Conservation (phyloP, 176 grass and related monocot genomes). For the Pontederia crassipes region DNA sequence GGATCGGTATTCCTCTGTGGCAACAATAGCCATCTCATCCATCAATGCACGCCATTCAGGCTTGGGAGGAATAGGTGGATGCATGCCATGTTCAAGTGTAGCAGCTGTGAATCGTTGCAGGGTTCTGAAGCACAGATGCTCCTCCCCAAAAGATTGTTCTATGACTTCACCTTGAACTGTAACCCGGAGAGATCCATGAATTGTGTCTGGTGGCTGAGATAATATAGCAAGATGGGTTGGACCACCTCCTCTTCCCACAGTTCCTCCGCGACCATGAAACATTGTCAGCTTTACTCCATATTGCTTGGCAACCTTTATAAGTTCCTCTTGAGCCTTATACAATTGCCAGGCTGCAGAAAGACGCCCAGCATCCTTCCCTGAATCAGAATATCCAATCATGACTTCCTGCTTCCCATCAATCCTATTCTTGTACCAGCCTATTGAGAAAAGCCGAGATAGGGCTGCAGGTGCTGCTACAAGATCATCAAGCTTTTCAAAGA, state of each 20-base stretch:
- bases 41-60: constrained; percentile 79
- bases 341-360: constrained; percentile 88
- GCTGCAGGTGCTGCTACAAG: constrained; percentile 71
- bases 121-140: constrained; percentile 91
- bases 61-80: constrained; percentile 71
- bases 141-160: constrained; percentile 90
- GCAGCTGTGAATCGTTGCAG: constrained; percentile 87
- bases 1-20: constrained; percentile 81
- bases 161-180: constrained; percentile 97
- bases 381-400: constrained; percentile 97
- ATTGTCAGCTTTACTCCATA: constrained; percentile 77
- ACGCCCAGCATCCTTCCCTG: constrained; percentile 88
- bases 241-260: constrained; percentile 92
- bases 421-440: constrained; percentile 84
- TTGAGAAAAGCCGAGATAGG: constrained; percentile 58
- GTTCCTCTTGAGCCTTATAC: constrained; percentile 84
- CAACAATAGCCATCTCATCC: constrained; percentile 83
- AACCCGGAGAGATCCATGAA: constrained; percentile 85
- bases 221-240: constrained; percentile 94
- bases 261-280: constrained; percentile 90
- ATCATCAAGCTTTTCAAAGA: constrained; percentile 94
- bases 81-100: constrained; percentile 94
- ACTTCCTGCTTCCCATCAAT: constrained; percentile 90
- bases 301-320: constrained; percentile 74
- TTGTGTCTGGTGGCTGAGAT: constrained; percentile 89